A percentile compares a stretch with the other conserved stretches of the same genome.
Evolutionary conservation across 164 flowering plant genomes (phyloP).

Genomic region (Nelumbo lutea): DNA sequence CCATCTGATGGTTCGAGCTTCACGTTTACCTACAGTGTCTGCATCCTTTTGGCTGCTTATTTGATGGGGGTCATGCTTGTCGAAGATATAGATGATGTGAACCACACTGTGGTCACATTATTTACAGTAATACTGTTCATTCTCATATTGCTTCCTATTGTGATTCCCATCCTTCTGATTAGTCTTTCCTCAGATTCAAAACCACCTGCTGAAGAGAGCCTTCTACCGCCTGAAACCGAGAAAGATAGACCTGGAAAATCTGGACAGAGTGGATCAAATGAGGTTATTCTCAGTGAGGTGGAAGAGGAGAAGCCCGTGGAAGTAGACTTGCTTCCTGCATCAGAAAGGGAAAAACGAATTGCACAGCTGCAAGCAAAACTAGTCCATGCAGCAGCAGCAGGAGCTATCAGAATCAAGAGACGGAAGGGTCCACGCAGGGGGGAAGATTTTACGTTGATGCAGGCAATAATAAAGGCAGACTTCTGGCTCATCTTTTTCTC

Average conservation of each 20-base stretch:
- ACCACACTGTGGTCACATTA: slow-evolving; percentile 39
- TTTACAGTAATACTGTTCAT: slow-evolving; percentile 60
- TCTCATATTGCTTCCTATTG: slow-evolving; percentile 59
- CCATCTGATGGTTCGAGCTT: slow-evolving; percentile 67
- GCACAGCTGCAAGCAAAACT: slow-evolving; percentile 76
- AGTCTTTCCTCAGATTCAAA: slow-evolving; percentile 32
- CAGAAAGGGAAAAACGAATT: slow-evolving; percentile 74
- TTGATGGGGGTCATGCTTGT: slow-evolving; percentile 95
- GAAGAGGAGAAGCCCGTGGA: slow-evolving; percentile 91
- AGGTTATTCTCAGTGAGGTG: slow-evolving; percentile 81
- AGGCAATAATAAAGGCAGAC: slow-evolving; percentile 93
- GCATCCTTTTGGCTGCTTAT: slow-evolving; percentile 91
- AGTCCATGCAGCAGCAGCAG: slow-evolving; percentile 96
- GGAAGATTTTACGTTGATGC: slow-evolving; percentile 85
- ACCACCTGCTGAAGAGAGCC: slow-evolving; percentile 48
- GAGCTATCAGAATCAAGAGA: slow-evolving; percentile 92
- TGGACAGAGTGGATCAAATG: slow-evolving; percentile 29
- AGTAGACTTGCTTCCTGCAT: slow-evolving; percentile 78
- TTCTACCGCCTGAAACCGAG: slow-evolving; percentile 34
- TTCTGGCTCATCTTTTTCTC: slow-evolving; percentile 91
- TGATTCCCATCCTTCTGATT: slow-evolving; percentile 51
- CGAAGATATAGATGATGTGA: slow-evolving; percentile 71
- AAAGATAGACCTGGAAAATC: slow-evolving; percentile 41
- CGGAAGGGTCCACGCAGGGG: slow-evolving; percentile 90
- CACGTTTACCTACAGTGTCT: slow-evolving; percentile 65